phyloP scores from a whole-genome alignment of 768 basidiomycete species.

The Lactifluus piperatus region DNA sequence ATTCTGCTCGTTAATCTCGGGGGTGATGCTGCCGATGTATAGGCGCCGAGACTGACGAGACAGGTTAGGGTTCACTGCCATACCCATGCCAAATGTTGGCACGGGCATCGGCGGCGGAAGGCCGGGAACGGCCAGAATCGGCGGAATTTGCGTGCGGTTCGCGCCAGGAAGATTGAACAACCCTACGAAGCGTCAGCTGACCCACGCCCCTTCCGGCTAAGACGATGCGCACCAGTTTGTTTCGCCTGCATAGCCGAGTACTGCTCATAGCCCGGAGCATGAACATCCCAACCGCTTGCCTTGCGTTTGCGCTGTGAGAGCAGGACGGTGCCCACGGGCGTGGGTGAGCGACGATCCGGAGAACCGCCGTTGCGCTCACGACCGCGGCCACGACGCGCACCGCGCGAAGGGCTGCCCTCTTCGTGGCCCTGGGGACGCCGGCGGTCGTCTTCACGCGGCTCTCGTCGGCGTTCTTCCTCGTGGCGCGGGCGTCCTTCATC shows the following conservation, averaged over 20 bases:
- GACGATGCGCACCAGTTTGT: constrained; percentile 63
- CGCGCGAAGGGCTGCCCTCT: constrained; percentile 29
- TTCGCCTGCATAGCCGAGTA: constrained; percentile 97
- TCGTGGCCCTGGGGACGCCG: constrained; percentile 22
- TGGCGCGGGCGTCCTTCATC: constrained; percentile 23
- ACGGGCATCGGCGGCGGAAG: constrained; percentile 79
- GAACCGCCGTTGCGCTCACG: constrained; percentile 51
- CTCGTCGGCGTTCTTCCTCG: constrained; percentile 35
- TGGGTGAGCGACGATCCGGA: constrained; percentile 79
- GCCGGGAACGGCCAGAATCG: constrained; percentile 73
- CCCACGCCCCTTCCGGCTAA: not conserved
- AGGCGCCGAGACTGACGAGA: constrained; percentile 90
- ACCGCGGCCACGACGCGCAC: constrained; percentile 41
- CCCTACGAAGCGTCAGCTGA: constrained; percentile 38
- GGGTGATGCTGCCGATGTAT: constrained; percentile 95
- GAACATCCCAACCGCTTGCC: constrained; percentile 93
- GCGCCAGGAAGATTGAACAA: constrained; percentile 95
- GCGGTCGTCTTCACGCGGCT: constrained; percentile 33
- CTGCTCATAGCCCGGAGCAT: constrained; percentile 91
- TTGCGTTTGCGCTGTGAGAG: constrained; percentile 82
- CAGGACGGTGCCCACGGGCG: constrained; percentile 75
- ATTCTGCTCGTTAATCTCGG: constrained; percentile 89
- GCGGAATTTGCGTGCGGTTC: constrained; percentile 80
- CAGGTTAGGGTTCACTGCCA: constrained; percentile 79
- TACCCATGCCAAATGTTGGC: constrained; percentile 79